These are phyloP conservation scores for Lachancea thermotolerans DNA, from an alignment of 805 yeast species.

Conservation along the genomic window DNA sequence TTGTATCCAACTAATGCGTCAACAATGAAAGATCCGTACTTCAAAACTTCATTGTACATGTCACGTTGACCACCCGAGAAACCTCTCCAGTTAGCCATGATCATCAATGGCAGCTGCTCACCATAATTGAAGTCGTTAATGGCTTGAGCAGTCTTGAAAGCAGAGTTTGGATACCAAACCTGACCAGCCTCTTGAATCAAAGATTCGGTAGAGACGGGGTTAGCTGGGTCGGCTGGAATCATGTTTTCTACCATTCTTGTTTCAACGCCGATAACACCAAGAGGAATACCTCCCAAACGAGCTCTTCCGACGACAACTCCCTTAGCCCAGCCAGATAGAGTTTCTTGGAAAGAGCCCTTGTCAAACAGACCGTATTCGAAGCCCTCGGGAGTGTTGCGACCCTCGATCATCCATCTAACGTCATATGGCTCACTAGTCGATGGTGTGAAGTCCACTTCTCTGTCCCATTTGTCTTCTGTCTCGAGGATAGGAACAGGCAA, in stretches of 20 bases:
- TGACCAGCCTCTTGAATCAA: conserved; percentile 95
- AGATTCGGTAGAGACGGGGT: conserved; percentile 86
- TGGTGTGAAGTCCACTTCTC: conserved; percentile 81
- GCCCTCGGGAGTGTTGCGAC: conserved; percentile 62
- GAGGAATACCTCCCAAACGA: conserved; percentile 96
- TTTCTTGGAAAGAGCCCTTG: conserved; percentile 88
- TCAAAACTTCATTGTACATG: conserved; percentile 97
- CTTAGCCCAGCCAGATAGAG: conserved; percentile 96
- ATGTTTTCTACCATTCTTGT: conserved; percentile 83
- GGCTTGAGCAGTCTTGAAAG: conserved; percentile 98
- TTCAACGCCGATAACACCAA: conserved; percentile 97
- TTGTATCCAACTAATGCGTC: conserved; percentile 94
- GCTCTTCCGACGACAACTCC: conserved; percentile 99
- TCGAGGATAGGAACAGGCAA: conserved; percentile 87
- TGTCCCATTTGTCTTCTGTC: conserved; percentile 84
- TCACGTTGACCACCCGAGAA: conserved; percentile 99
- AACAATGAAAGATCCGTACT: conserved; percentile 94
- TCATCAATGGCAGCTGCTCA: conserved; percentile 95
- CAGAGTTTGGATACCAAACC: conserved; percentile 99
- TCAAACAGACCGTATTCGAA: conserved; percentile 90
- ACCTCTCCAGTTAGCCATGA: conserved; percentile 99
- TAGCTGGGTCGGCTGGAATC: conserved; percentile 97
- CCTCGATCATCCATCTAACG: conserved; percentile 91
- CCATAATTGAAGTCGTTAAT: conserved; percentile 96
- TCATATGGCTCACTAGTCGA: conserved; percentile 68